Base-by-base conservation (phyloP, 2,329 filamentous ascomycete genomes). In the Aspergillus fructus region DNA sequence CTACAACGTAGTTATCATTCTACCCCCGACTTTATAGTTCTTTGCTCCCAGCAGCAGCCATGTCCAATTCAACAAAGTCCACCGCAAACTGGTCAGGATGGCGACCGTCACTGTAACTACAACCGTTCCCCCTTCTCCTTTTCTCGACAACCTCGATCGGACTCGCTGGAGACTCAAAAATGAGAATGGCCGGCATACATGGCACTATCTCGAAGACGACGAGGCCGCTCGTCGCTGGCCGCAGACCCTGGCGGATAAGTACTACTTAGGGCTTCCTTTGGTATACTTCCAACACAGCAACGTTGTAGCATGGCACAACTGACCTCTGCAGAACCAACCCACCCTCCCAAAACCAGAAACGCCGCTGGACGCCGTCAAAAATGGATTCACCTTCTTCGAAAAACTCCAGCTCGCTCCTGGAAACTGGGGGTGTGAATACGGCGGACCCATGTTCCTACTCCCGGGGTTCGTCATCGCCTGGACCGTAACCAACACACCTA, bases 351-450 rank as follows among this genome's bases (percentile, higher is more conserved):
- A 81, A 56, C 81, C 93, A 3, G 84, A 85, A 60, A 92, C 81
- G 2, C 88, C 93, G 3, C 81, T 94, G 54, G 85, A 94, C 62
- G 81, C 91, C 4, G 91, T 90, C 3, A 80, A 83, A 58, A 99
- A 99, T 76, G 92, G 89, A 39, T 82, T 97, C 53, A 79, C 84
- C 3, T 97, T 96, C 79, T 96, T 96, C 78, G 89, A 92, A 56
- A 85, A 93, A 62, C 84, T 97, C 21, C 94, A 99, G 73, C 82
- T 97, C 1, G 86, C 88, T 11, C 89, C 91, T 1, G 94, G 94
- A 6, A 91, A 97, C 69, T 99, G 94, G 94, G 94, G 83, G 5
- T 97, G 93, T 78, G 94, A 99, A 73, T 99, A 99, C 77, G 94
- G 94, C 55, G 94, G 94, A 0, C 94, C 94, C 4, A 93, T 97